These are phyloP conservation scores for Prunus kanzakura DNA, from an alignment of 306 rosid species.

Conservation along the genomic window DNA sequence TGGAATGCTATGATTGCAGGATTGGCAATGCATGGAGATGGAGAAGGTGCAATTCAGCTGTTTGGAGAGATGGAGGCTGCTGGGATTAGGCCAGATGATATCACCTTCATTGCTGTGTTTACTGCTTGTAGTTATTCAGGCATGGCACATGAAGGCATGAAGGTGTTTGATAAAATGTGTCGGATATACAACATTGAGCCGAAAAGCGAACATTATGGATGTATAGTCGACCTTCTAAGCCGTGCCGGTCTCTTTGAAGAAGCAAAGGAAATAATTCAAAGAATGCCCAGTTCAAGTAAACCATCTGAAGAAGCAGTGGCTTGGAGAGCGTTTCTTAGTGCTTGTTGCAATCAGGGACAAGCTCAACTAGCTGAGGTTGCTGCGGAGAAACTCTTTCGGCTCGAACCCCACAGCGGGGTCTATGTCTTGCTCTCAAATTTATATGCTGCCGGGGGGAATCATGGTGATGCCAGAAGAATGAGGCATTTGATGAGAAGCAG, in stretches of 20 bases:
- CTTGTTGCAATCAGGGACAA: constrained; percentile 65
- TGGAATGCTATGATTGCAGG: constrained; percentile 85
- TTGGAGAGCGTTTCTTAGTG: constrained; percentile 82
- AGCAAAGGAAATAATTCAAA: constrained; percentile 48
- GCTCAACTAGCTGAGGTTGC: constrained; percentile 53
- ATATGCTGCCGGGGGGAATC: constrained; percentile 50
- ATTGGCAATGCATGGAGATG: constrained; percentile 73
- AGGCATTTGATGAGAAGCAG: constrained; percentile 57
- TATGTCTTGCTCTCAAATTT: constrained; percentile 70
- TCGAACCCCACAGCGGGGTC: constrained; percentile 53
- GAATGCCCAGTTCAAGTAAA: constrained; percentile 29
- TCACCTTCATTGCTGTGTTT: constrained; percentile 68
- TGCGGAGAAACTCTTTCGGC: constrained; percentile 41
- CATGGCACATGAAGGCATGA: constrained; percentile 50
- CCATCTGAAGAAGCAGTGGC: constrained; percentile 53
- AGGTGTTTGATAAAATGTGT: constrained; percentile 52
- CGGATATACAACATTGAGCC: constrained; percentile 46
- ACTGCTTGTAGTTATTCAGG: constrained; percentile 79
- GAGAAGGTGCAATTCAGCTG: constrained; percentile 47
- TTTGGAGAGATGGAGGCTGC: constrained; percentile 54
- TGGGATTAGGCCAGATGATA: constrained; percentile 49
- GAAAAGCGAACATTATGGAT: constrained; percentile 63
- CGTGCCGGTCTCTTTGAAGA: constrained; percentile 58
- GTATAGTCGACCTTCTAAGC: constrained; percentile 68
- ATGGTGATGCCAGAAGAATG: constrained; percentile 50